A percentile compares a stretch with the other conserved stretches of the same genome.
Evolutionary conservation across 495 filamentous ascomycete genomes (phyloP).

Genomic region (Saxispiralis lemnorum): DNA sequence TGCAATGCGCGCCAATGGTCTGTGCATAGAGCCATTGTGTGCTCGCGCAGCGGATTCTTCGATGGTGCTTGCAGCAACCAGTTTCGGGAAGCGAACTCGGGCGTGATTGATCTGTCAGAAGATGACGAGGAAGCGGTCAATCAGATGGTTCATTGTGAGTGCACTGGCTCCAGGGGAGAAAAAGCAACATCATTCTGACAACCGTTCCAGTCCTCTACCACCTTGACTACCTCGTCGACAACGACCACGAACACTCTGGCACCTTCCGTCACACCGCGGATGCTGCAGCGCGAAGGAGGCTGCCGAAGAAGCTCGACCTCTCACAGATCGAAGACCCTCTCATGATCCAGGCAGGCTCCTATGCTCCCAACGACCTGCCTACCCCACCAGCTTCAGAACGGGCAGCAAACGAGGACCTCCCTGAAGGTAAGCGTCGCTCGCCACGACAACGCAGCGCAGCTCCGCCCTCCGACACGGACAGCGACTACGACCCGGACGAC

Average conservation of each 20-base stretch:
- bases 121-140: slow-evolving; percentile 28
- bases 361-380: slow-evolving; percentile 2
- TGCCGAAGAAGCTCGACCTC: slow-evolving; percentile 20
- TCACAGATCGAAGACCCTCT: slow-evolving; percentile 23
- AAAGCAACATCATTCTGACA: slow-evolving; percentile 3
- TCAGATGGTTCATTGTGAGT: slow-evolving; percentile 27
- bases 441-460: too few species aligned
- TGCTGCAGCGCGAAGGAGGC: slow-evolving; percentile 5
- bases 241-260: slow-evolving; percentile 11
- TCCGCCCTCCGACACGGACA: slow-evolving; percentile 2
- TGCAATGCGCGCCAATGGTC: slow-evolving; percentile 22
- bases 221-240: slow-evolving; percentile 24
- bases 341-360: slow-evolving; percentile 17
- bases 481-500: slow-evolving; percentile 6
- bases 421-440: background rate
- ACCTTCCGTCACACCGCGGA: slow-evolving; percentile 13
- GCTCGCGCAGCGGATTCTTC: slow-evolving; percentile 26
- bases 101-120: slow-evolving; percentile 25
- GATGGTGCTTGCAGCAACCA: slow-evolving; percentile 22
- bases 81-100: slow-evolving; percentile 20
- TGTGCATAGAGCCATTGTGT: slow-evolving; percentile 26
- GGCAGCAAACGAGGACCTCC: background rate
- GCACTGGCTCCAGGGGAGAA: background rate
- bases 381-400: too few species aligned
- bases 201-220: slow-evolving; percentile 25